Conservation (phyloP, 139 green algal species). For the Chlamydomonas incerta region DNA sequence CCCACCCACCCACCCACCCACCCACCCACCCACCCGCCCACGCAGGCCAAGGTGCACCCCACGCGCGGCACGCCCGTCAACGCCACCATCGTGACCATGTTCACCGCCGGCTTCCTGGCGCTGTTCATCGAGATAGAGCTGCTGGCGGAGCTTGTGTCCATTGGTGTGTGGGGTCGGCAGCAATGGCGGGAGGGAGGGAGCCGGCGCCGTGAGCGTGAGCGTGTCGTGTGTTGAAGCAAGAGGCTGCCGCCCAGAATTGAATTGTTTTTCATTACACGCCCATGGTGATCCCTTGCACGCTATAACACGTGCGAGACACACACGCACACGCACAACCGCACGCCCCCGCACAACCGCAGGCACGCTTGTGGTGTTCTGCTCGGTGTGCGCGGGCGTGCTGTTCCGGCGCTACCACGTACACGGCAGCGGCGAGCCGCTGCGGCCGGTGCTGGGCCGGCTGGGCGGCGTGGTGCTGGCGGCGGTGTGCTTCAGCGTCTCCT, state of each 20-base stretch:
- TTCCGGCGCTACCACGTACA: slow-evolving; percentile 66
- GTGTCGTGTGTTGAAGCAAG: too few relatives aligned
- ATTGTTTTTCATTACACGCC: too few relatives aligned
- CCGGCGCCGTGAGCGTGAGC: too few relatives aligned
- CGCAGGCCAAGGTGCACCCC: slow-evolving; percentile 64
- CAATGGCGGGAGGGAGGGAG: neutral
- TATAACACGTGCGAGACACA: too few relatives aligned
- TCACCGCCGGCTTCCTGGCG: slow-evolving; percentile 71
- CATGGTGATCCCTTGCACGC: too few relatives aligned
- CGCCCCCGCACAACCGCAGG: too few relatives aligned
- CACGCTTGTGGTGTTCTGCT: slow-evolving; percentile 87
- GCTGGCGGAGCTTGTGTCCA: slow-evolving; percentile 87
- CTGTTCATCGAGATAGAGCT: slow-evolving; percentile 85
- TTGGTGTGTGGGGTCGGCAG: slow-evolving; percentile 47
- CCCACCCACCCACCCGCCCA: neutral
- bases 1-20: too few relatives aligned
- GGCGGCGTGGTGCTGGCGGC: slow-evolving; percentile 37
- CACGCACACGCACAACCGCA: too few relatives aligned
- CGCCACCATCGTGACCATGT: slow-evolving; percentile 69
- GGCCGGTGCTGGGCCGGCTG: slow-evolving; percentile 49
- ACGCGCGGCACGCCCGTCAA: slow-evolving; percentile 65
- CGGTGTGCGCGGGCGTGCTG: slow-evolving; percentile 72
- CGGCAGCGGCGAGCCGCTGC: slow-evolving; percentile 34
- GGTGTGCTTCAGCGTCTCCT: slow-evolving; percentile 27
- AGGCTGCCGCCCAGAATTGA: too few relatives aligned